Conservation (phyloP, 2,329 filamentous ascomycete genomes). For the Nemania serpens region DNA sequence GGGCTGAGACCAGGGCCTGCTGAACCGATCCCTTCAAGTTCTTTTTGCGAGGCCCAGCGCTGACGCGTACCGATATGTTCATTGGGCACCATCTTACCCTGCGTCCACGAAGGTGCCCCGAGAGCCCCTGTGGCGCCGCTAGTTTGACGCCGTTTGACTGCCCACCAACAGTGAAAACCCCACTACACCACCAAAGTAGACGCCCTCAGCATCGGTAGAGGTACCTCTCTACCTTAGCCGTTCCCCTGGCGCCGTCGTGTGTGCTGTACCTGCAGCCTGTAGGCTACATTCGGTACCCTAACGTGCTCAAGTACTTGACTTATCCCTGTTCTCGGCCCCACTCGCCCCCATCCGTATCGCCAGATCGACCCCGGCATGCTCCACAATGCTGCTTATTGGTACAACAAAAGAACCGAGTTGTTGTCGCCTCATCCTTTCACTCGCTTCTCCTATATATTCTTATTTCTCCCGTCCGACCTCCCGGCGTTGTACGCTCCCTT, state of each 20-base stretch:
- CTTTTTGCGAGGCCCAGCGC: slow-evolving; percentile 1
- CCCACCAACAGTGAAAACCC: not conserved
- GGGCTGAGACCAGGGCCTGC: not conserved
- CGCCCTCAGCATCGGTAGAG: not conserved
- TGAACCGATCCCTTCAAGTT: not conserved
- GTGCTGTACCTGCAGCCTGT: not conserved
- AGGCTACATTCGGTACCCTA: too few species aligned
- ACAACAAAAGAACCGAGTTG: slow-evolving; percentile 14
- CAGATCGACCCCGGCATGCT: slow-evolving; percentile 16
- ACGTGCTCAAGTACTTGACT: not conserved
- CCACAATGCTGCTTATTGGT: slow-evolving; percentile 5
- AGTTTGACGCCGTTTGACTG: slow-evolving; percentile 1
- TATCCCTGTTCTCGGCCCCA: slow-evolving; percentile 19
- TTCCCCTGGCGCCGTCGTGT: slow-evolving; percentile 5
- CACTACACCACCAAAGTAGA: too few species aligned
- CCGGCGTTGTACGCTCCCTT: slow-evolving; percentile 20
- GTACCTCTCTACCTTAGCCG: not conserved
- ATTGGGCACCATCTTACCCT: slow-evolving; percentile 9
- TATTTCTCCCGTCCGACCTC: slow-evolving; percentile 13
- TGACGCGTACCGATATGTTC: slow-evolving; percentile 4
- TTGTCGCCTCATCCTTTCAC: slow-evolving; percentile 24
- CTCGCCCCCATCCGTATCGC: slow-evolving; percentile 22
- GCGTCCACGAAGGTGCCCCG: not conserved
- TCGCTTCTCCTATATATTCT: slow-evolving; percentile 24
- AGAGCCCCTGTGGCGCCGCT: slow-evolving; percentile 20